phyloP scores from a whole-genome alignment of 1,139 yeast species.

The Suhomyces anneliseae region DNA sequence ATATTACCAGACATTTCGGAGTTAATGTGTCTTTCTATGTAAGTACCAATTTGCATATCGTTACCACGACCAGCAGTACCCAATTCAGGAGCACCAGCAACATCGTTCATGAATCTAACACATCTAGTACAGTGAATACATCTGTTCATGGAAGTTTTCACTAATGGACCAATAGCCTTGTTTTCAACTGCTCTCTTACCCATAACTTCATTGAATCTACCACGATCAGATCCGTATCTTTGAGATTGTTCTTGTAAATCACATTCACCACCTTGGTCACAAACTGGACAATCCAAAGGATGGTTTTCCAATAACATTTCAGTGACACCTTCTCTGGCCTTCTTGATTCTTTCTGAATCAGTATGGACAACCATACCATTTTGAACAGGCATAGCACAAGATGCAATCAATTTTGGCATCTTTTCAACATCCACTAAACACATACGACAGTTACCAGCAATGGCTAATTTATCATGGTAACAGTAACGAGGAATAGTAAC shows the following conservation, averaged over 20 bases:
- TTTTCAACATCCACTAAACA: conserved; percentile 88
- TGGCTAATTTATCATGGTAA: conserved; percentile 86
- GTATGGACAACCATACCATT: conserved; percentile 89
- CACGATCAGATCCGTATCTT: conserved; percentile 84
- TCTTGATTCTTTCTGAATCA: conserved; percentile 73
- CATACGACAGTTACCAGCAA: conserved; percentile 97
- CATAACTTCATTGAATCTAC: conserved; percentile 75
- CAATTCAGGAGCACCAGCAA: conserved; percentile 91
- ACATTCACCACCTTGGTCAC: conserved; percentile 96
- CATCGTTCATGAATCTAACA: conserved; percentile 86
- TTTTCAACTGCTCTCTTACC: conserved; percentile 92
- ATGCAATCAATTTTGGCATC: conserved; percentile 87
- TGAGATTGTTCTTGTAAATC: conserved; percentile 87
- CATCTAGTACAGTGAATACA: conserved; percentile 94
- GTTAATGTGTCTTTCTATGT: conserved; percentile 80
- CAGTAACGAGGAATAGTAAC: conserved; percentile 87
- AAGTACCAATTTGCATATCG: conserved; percentile 90
- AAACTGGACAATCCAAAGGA: conserved; percentile 90
- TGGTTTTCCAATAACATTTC: conserved; percentile 88
- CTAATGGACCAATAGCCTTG: conserved; percentile 86
- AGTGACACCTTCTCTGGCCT: conserved; percentile 88
- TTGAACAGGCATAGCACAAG: conserved; percentile 89
- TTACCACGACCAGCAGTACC: conserved; percentile 91
- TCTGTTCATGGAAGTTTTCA: conserved; percentile 89
- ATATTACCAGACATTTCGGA: conserved; percentile 87